Base-by-base conservation (phyloP, 73 alveolate genomes). In the Tetrahymena thermophila region DNA sequence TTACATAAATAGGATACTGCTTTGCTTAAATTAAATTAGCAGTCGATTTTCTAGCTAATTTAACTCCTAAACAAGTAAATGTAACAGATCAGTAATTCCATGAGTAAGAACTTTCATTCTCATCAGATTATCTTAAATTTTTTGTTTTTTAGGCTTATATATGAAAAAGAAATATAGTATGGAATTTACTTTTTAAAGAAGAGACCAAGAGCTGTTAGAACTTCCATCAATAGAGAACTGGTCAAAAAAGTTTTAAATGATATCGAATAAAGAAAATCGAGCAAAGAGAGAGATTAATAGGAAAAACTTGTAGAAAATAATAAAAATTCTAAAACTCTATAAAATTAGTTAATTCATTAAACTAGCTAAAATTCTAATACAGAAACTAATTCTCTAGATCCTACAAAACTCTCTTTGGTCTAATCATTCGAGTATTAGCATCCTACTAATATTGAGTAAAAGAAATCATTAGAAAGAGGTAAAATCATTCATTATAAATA, bases 151-250 rank as follows among this genome's bases (percentile, higher is more conserved):
- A 94, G 96, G 93, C 35, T 85, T 16, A 94, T 94, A 13, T 44
- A 84, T 23, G 93, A 94, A 94, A 84, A 94, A 37, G 96, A 94
- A 35, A 94, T 94, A n/a, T 43, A 89, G 43, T 94, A 94, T 94
- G 96, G 96, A 23, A 94, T 94, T 14, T 94, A 94, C 44, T 94
- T 85, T 43, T 94, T 94, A 34, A 94, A 94, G 83, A 94, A 85
- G 93, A 94, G 96, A 94, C 93, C 93, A 43, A 84, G 96, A 42
- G 93, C 96, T 37, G 96, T 85, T 25, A 94, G 96, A 85, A 40
- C 83, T 84, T 38, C 96, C 6, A 84, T 84, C 28, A 85, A 85
- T 84, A 85, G 93, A 85, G 85, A 94, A 25, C 21, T 43, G 85
- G 93, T 94, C 23, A 85, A 94, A 83, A 71, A 71, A 31, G 37